Evolutionary conservation across 345 rosid genomes (phyloP).

Genomic region (Passiflora organensis): DNA sequence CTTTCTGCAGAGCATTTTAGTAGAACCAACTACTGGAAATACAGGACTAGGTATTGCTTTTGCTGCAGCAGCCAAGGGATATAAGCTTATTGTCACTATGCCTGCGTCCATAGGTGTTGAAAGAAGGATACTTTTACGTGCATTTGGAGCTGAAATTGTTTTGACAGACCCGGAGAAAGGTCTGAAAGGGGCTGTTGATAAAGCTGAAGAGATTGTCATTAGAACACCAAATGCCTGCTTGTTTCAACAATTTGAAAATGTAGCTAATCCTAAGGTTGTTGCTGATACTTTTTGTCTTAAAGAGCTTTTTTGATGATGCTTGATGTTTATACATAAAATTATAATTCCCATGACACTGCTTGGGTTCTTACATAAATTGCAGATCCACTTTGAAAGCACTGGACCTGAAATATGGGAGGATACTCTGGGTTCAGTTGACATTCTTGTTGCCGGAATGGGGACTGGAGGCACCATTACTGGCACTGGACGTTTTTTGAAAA

Average conservation of each 20-base stretch:
- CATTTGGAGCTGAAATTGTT: conserved; percentile 81
- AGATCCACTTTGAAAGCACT: conserved; percentile 87
- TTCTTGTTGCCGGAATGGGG: conserved; percentile 83
- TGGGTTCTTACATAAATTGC: conserved; percentile 28
- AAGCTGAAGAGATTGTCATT: conserved; percentile 73
- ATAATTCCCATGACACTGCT: not conserved
- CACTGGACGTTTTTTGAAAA: conserved; percentile 74
- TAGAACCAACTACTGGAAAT: conserved; percentile 87
- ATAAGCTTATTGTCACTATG: conserved; percentile 79
- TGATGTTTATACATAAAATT: not conserved
- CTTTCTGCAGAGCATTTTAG: conserved; percentile 52
- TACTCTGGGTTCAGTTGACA: conserved; percentile 64
- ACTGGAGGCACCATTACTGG: conserved; percentile 92
- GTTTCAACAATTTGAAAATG: conserved; percentile 80
- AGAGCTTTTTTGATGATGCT: not conserved
- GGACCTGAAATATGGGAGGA: conserved; percentile 98
- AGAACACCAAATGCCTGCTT: conserved; percentile 64
- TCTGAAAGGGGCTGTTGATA: conserved; percentile 74
- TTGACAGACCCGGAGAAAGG: conserved; percentile 86
- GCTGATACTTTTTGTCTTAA: not conserved
- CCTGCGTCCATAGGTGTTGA: conserved; percentile 82
- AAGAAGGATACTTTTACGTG: conserved; percentile 79
- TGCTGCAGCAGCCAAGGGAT: conserved; percentile 83
- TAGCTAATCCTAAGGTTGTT: conserved; percentile 62
- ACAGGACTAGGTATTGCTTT: conserved; percentile 90